Evolutionary conservation across 176 grass and related monocot species (phyloP).

Genomic region (Chrysopogon serrulatus): DNA sequence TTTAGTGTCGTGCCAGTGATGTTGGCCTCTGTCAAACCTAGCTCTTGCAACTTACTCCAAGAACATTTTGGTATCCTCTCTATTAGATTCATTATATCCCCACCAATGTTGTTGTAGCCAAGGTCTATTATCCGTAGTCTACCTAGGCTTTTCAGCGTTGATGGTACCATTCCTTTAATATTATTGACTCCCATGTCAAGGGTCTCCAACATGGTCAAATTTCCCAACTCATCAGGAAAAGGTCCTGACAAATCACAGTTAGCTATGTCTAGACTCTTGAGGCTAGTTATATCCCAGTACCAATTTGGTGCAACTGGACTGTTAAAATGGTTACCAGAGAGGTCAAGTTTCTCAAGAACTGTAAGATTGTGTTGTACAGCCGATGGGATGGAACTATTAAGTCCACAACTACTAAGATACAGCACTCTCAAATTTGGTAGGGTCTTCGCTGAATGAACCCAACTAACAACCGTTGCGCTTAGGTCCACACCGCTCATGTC

Average conservation of each 20-base stretch:
- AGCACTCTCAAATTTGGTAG: neutral
- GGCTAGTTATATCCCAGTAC: neutral
- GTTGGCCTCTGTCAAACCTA: neutral
- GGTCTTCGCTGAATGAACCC: neutral
- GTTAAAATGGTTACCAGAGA: neutral
- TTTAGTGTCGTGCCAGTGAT: neutral
- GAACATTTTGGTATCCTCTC: neutral
- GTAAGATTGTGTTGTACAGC: neutral
- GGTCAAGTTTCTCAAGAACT: neutral
- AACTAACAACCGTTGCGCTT: neutral
- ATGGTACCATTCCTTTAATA: neutral
- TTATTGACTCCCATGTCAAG: neutral
- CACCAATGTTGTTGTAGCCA: neutral
- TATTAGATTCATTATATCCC: neutral
- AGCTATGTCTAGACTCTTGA: neutral
- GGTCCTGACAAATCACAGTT: neutral
- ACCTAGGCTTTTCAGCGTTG: neutral
- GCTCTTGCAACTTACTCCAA: neutral
- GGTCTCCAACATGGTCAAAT: neutral
- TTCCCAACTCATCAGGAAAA: neutral
- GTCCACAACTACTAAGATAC: neutral
- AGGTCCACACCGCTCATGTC: neutral
- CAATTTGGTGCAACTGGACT: neutral
- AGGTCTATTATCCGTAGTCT: neutral
- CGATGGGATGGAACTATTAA: neutral